Evolutionary conservation across 352 stramenopile genomes (phyloP), one percentile per base, ranked within the genome.

Genomic region (Phytophthora quininea): DNA sequence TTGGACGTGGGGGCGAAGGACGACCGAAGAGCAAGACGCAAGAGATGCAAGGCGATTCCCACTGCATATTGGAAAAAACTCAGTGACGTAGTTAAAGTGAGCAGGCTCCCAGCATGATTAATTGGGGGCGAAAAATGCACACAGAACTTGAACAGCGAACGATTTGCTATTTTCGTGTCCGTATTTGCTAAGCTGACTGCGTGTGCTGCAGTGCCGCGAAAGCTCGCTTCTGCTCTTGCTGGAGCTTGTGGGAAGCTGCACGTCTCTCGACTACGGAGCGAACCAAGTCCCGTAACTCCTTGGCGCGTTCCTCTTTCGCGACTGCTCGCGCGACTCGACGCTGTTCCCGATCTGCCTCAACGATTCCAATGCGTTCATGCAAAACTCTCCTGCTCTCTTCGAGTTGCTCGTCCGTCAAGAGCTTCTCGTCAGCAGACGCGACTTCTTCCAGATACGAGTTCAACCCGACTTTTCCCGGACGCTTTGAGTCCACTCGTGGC

Each of bases 1-100:
- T 46, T 57, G 67, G 29, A 19, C 49, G 59, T 49, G 54, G 49
- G 29, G 55, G 64, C 19, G 58, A 49, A 3, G 19, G 15, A 1
- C 43, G 24, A n/a, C 43, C 29, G 53, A 53, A 65, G 56, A 14
- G 46, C 68, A 55, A 55, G 51, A 68, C 54, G 27, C 54, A 48
- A 62, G 42, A 9, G 62, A 58, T 15, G 19, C 47, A 61, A 51
- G 48, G 43, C 35, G 46, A 24, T 24, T 24, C 54, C 62, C 66
- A 67, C 62, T 73, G 71, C 67, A 76, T 76, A 71, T 73, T 71
- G 58, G 61, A 74, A 79, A 24, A 24, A 76, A 71, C 38, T 67
- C 48, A 79, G 67, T 78, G 56, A 63, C 53, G 71, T 75, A 73
- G 58, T 29, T 79, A 79, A 76, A 79, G 67, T 76, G 71, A 79